Percentiles rank a stretch among this genome's conserved stretches.
Evolutionary conservation across 106 monocot genomes (phyloP).

Genomic region (Acanthochlamys bracteata): DNA sequence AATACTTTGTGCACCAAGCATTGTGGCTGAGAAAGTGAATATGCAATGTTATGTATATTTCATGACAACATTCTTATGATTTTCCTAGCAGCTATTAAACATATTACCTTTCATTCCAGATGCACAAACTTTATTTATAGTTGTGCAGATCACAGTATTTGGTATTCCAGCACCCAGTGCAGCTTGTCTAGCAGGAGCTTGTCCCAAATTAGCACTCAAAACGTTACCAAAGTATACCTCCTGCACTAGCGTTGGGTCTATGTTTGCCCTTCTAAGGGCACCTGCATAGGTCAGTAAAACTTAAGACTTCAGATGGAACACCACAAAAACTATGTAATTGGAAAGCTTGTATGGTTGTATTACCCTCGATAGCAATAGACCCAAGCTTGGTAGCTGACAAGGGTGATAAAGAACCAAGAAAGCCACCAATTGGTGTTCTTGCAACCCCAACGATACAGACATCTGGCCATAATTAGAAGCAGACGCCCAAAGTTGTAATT

Average conservation of each 20-base stretch:
- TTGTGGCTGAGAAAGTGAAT: slow-evolving; percentile 48
- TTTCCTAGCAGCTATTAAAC: background rate
- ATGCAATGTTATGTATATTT: background rate
- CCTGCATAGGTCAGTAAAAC: slow-evolving; percentile 22
- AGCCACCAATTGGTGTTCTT: slow-evolving; percentile 92
- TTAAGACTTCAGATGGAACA: background rate
- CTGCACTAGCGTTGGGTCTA: slow-evolving; percentile 91
- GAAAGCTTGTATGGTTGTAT: background rate
- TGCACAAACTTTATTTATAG: slow-evolving; percentile 97
- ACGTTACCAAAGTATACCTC: slow-evolving; percentile 99
- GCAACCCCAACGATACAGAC: slow-evolving; percentile 96
- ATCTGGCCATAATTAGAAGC: slow-evolving; percentile 37
- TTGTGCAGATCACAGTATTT: slow-evolving; percentile 73
- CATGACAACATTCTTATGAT: background rate
- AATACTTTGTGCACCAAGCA: slow-evolving; percentile 89
- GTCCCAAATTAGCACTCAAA: slow-evolving; percentile 92
- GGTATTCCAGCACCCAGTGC: slow-evolving; percentile 97
- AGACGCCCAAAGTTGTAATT: background rate
- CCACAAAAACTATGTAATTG: background rate
- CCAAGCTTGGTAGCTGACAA: slow-evolving; percentile 96
- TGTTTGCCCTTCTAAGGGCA: slow-evolving; percentile 74
- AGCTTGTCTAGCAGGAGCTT: slow-evolving; percentile 98
- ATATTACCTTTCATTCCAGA: slow-evolving; percentile 93
- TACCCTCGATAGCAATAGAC: slow-evolving; percentile 77
- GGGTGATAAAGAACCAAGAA: slow-evolving; percentile 92